Percentiles rank a stretch among this genome's conserved stretches.
These are phyloP conservation scores for Jasminum sambac DNA, from an alignment of 257 asterid genomes.

Conservation along the genomic window DNA sequence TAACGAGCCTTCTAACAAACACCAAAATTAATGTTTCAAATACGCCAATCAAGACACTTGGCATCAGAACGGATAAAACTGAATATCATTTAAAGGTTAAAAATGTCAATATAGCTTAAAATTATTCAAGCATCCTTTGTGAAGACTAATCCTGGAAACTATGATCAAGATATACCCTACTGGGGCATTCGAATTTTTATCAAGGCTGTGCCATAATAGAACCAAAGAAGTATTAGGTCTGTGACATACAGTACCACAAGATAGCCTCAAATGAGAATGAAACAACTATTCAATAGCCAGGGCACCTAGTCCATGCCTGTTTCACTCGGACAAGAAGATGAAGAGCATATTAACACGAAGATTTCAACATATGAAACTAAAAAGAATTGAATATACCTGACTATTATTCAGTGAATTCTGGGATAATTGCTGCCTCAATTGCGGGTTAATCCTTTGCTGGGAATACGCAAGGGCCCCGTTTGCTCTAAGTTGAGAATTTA, in stretches of 20 bases:
- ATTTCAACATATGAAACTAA: constrained; percentile 3
- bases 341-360: constrained; percentile 10
- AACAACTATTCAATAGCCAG: constrained; percentile 7
- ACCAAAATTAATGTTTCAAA: background rate
- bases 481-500: constrained; percentile 70
- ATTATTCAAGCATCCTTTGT: background rate
- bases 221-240: constrained; percentile 13
- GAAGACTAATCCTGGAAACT: background rate
- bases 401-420: constrained; percentile 58
- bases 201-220: background rate
- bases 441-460: constrained; percentile 63
- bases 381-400: constrained; percentile 55
- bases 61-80: background rate
- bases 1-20: background rate
- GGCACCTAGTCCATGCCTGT: constrained; percentile 1
- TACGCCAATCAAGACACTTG: background rate
- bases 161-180: background rate
- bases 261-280: constrained; percentile 6
- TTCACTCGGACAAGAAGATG: constrained; percentile 2
- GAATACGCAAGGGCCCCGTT: constrained; percentile 58
- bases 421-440: constrained; percentile 72
- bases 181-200: background rate
- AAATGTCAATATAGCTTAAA: background rate
- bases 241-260: background rate
- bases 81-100: background rate